Conservation (phyloP, 768 basidiomycete species). For the Polyporus arcularius region DNA sequence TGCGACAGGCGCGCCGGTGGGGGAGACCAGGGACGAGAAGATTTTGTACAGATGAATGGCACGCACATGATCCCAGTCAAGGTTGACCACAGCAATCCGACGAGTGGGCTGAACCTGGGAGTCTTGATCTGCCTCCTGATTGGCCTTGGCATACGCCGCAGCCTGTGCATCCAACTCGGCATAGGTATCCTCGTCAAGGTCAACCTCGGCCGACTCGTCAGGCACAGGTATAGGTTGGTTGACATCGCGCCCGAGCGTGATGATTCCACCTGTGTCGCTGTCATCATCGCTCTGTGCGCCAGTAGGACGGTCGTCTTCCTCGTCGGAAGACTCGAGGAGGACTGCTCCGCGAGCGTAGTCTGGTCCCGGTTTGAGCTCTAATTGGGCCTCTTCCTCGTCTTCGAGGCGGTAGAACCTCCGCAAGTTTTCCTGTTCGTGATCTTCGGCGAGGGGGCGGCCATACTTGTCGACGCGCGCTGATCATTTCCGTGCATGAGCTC, state of each 20-base stretch:
- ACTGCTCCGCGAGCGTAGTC: conserved; percentile 93
- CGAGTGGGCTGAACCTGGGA: conserved; percentile 51
- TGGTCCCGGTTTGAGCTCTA: conserved; percentile 26
- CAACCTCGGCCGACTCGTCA: conserved; percentile 57
- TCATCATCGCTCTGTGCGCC: conserved; percentile 37
- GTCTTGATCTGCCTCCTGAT: conserved; percentile 43
- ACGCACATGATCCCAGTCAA: conserved; percentile 97
- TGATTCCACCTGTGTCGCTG: conserved; percentile 47
- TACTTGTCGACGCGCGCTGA: conserved; percentile 85
- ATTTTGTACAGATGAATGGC: conserved; percentile 91
- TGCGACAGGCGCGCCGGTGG: conserved; percentile 40
- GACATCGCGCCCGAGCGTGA: conserved; percentile 51
- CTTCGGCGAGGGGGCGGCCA: conserved; percentile 69
- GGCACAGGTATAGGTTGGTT: conserved; percentile 43
- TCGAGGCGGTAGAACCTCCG: conserved; percentile 80
- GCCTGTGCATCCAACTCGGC: conserved; percentile 77
- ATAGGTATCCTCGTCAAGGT: conserved; percentile 77
- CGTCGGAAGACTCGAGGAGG: conserved; percentile 85
- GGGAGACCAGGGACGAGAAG: conserved; percentile 81
- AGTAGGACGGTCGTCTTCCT: conserved; percentile 50
- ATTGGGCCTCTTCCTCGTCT: conserved; percentile 39
- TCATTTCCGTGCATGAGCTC: conserved; percentile 14
- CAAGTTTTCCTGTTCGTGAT: conserved; percentile 73
- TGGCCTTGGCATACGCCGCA: conserved; percentile 51
- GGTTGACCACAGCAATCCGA: conserved; percentile 88